Conservation (phyloP, 208 protist genomes). For the Trypanosoma boissoni region DNA sequence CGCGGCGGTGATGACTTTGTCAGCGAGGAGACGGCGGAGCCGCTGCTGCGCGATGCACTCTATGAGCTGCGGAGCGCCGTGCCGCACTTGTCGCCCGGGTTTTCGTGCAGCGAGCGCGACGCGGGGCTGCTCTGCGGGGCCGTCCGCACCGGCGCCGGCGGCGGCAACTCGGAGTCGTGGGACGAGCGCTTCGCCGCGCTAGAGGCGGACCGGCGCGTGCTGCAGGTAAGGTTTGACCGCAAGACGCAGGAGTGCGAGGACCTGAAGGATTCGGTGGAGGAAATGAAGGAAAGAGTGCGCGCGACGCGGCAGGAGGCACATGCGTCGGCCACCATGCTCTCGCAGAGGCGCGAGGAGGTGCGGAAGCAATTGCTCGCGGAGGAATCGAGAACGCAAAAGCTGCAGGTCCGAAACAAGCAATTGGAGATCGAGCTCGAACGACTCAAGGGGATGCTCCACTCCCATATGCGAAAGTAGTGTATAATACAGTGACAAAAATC, state of each 20-base stretch:
- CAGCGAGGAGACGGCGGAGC: neutral
- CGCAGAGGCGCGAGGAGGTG: constrained; percentile 67
- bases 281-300: constrained; percentile 40
- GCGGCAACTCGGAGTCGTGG: constrained; percentile 29
- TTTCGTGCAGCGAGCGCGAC: constrained; percentile 61
- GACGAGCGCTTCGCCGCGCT: constrained; percentile 41
- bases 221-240: constrained; percentile 40
- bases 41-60: constrained; percentile 5
- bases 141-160: constrained; percentile 44
- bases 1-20: neutral
- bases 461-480: constrained; percentile 22
- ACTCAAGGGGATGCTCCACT: constrained; percentile 31
- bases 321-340: constrained; percentile 42
- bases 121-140: constrained; percentile 53
- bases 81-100: constrained; percentile 69
- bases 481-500: no score
- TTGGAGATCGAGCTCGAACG: constrained; percentile 67
- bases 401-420: constrained; percentile 58
- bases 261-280: constrained; percentile 46
- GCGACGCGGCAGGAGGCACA: constrained; percentile 42
- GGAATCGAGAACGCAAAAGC: constrained; percentile 65
- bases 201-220: constrained; percentile 47
- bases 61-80: constrained; percentile 61
- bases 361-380: constrained; percentile 77
- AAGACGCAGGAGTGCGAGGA: constrained; percentile 42